Evolutionary conservation across 371 early-diverging fungal species (phyloP), one percentile per base, ranked within the genome.

Genomic region (Paramicrosporidium saccamoebae): DNA sequence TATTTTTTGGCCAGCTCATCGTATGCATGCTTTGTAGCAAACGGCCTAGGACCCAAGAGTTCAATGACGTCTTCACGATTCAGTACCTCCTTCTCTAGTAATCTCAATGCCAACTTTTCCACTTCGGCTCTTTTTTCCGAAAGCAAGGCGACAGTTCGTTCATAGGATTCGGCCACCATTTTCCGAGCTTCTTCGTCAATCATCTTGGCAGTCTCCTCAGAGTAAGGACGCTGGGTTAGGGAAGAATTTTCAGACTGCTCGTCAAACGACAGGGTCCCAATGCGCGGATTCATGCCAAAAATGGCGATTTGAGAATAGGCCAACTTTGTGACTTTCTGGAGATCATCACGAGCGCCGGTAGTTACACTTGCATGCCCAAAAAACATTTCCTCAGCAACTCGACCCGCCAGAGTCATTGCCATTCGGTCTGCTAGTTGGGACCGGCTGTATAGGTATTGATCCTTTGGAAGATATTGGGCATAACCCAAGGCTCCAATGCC

Each of bases 381-480:
- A 43, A 90, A 86, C 29, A 92, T 60, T 30, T 75, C 54, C 43
- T 94, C 95, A 1, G 84, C 55, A 1, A 66, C 82, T 23, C 95
- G 74, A 2, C 95, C 88, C 23, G 82, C 95, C 5, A 88, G 50
- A 9, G 92, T 79, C 92, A 92, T 90, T 37, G 73, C 72, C 77
- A 88, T 86, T 42, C 82, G 73, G 44, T 94, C 95, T 30, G 68
- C 42, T 20, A 94, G 51, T 37, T 90, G 86, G 17, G 57, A 59
- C 7, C 66, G 71, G 16, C 77, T 73, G 36, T 81, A 75, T 30
- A 94, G 43, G 41, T 82, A 79, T 47, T 79, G 71, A 30, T 94
- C 95, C 47, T 84, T 79, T 33, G 95, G 95, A 30, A 94, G 35
- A 39, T 88, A 92, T 46, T 90, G 94, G 14, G 95, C 95, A 46